Conservation (phyloP, 345 rosid genomes). For the Anastatica hierochuntica region DNA sequence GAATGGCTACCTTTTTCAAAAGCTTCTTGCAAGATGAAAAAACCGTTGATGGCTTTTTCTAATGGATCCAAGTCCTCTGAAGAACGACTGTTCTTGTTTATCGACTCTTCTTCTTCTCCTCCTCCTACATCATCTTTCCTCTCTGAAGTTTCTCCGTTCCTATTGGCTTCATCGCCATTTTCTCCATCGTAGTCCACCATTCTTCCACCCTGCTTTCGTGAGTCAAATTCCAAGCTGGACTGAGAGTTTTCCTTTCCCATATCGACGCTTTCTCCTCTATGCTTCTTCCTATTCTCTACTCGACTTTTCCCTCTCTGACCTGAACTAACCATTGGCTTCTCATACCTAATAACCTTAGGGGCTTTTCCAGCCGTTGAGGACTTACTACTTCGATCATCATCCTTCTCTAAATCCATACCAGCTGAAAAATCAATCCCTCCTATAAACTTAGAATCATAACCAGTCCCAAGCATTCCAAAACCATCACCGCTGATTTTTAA, state of each 20-base stretch:
- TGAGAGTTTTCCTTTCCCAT: conserved; percentile 65
- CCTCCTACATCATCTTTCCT: conserved; percentile 24
- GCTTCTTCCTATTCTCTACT: conserved; percentile 68
- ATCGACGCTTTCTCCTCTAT: conserved; percentile 73
- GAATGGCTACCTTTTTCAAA: conserved; percentile 44
- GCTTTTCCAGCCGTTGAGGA: conserved; percentile 71
- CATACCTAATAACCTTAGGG: conserved; percentile 39
- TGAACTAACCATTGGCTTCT: conserved; percentile 37
- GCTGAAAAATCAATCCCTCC: conserved; percentile 38
- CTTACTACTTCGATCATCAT: conserved; percentile 67
- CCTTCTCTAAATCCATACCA: conserved; percentile 48
- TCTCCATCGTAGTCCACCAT: conserved; percentile 44
- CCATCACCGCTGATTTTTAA: conserved; percentile 25
- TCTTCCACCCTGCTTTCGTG: conserved; percentile 43
- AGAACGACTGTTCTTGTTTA: conserved; percentile 23
- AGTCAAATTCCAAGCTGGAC: conserved; percentile 74
- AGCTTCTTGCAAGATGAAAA: conserved; percentile 57
- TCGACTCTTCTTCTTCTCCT: conserved; percentile 35
- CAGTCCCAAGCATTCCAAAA: conserved; percentile 25
- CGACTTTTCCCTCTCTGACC: conserved; percentile 40
- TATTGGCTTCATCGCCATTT: conserved; percentile 32
- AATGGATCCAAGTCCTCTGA: conserved; percentile 49
- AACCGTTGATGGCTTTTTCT: conserved; percentile 34
- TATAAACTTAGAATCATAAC: conserved; percentile 23
- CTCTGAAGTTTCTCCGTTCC: conserved; percentile 22